A percentile compares a stretch with the other conserved stretches of the same genome.
Conservation (phyloP, 768 basidiomycete genomes). For the Cystofilobasidium bisporidii region DNA sequence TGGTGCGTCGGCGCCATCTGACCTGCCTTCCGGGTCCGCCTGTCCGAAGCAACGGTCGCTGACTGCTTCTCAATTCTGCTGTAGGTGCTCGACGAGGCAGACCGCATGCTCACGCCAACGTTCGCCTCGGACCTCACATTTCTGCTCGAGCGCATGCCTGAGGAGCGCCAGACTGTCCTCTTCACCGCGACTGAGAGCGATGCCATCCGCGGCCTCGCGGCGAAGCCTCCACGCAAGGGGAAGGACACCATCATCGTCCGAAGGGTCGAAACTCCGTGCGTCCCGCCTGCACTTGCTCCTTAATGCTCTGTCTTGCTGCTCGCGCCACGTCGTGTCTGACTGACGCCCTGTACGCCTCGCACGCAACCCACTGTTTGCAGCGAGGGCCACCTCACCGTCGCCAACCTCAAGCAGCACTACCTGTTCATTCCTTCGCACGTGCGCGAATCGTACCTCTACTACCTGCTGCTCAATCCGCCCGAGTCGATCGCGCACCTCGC, state of each 20-base stretch:
- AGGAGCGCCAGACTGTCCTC: constrained; percentile 78
- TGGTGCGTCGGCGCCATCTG: constrained; percentile 48
- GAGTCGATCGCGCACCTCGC: constrained; percentile 57
- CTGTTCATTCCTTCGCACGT: constrained; percentile 89
- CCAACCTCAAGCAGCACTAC: constrained; percentile 76
- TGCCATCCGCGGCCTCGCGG: constrained; percentile 67
- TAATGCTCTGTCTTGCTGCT: not conserved
- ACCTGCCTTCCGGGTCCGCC: not conserved
- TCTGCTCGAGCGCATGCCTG: constrained; percentile 66
- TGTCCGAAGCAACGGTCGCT: not conserved
- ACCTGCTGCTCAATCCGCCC: constrained; percentile 81
- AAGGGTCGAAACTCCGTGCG: constrained; percentile 44
- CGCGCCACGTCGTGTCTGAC: no score
- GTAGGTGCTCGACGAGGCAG: constrained; percentile 92
- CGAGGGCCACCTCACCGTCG: constrained; percentile 51
- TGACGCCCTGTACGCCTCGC: not conserved
- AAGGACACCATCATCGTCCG: constrained; percentile 82
- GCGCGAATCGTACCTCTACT: constrained; percentile 79
- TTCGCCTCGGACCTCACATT: constrained; percentile 76
- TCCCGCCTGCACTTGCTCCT: not conserved
- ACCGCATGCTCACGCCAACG: constrained; percentile 76
- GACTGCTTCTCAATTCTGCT: not conserved
- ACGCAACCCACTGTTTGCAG: no score
- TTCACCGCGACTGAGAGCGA: constrained; percentile 92
- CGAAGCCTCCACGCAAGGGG: constrained; percentile 62